Evolutionary conservation across 108 stramenopile genomes (phyloP), one percentile per base, ranked within the genome.

Genomic region (Cyclostephanos invisitatus): DNA sequence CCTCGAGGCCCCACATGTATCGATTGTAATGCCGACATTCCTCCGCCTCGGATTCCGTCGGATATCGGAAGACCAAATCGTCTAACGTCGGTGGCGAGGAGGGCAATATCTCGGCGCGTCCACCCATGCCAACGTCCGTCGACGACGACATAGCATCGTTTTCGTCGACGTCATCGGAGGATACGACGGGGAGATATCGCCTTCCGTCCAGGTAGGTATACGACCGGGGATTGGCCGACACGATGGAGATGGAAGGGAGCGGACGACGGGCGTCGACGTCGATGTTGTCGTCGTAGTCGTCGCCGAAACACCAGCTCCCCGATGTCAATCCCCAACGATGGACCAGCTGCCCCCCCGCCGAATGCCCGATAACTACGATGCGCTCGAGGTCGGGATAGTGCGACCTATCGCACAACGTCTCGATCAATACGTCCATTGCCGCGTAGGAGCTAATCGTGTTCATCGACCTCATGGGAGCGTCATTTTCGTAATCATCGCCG

Each of bases 261-360:
- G 28, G 15, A 32, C 20, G 1, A 4, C 7, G 12, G 55, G 50
- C 14, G 6, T 46, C 24, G 10, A 15, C 38, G 6, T 48, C 48
- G 6, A 61, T 47, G 12, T 63, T 44, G 36, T 68, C 35, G 7
- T 0, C 11, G 55, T 25, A 51, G 32, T 70, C 61, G 38, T 44
- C 73, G 32, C 69, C 67, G 54, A 78, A 77, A 35, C 77, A 78
- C 73, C 73, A 71, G 65, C 70, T 86, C 53, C 77, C 78, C 18
- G 94, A 91, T 3, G 86, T 80, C 3, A 95, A 53, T 25, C 89
- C 87, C 90, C 91, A 95, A n/a, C 94, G 82, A 18, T 95, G 94
- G 0, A 83, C 70, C 17, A 86, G 70, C 74, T 95, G 94, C 6
- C 90, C 94, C 20, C 94, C 91, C 15, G 94, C 91, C 17, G 88